Evolutionary conservation across 1,139 yeast genomes (phyloP).

Genomic region (Blastobotrys apis): DNA sequence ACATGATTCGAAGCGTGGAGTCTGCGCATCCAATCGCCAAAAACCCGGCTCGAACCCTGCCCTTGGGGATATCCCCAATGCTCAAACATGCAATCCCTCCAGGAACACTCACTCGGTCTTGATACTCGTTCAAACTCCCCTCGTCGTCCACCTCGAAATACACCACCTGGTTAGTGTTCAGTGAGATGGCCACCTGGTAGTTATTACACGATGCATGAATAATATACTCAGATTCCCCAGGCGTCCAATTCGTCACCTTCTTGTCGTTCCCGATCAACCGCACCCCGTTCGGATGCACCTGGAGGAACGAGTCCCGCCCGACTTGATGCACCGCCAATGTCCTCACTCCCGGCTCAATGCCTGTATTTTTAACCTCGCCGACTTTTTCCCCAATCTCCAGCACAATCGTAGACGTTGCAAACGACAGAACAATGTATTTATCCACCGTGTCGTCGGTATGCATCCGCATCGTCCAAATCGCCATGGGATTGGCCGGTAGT

Average conservation of each 20-base stretch:
- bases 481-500: constrained; percentile 59
- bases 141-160: constrained; percentile 74
- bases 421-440: constrained; percentile 63
- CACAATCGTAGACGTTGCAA: constrained; percentile 65
- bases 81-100: constrained; percentile 50
- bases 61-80: constrained; percentile 50
- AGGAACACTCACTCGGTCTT: constrained; percentile 54
- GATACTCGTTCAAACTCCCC: constrained; percentile 68
- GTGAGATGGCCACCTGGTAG: constrained; percentile 63
- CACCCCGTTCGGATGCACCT: constrained; percentile 70
- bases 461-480: constrained; percentile 57
- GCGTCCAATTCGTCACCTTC: constrained; percentile 60
- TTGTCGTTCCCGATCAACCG: constrained; percentile 49
- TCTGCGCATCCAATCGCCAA: constrained; percentile 72
- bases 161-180: constrained; percentile 69
- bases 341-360: constrained; percentile 50
- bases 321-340: constrained; percentile 71
- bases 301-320: constrained; percentile 61
- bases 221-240: constrained; percentile 63
- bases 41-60: constrained; percentile 49
- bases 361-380: constrained; percentile 68
- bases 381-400: constrained; percentile 67
- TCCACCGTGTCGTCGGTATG: constrained; percentile 46
- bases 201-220: constrained; percentile 57
- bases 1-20: constrained; percentile 63